Evolutionary conservation across 208 protist genomes (phyloP), one percentile per base, ranked within the genome.

Genomic region (Crithidia bombi): DNA sequence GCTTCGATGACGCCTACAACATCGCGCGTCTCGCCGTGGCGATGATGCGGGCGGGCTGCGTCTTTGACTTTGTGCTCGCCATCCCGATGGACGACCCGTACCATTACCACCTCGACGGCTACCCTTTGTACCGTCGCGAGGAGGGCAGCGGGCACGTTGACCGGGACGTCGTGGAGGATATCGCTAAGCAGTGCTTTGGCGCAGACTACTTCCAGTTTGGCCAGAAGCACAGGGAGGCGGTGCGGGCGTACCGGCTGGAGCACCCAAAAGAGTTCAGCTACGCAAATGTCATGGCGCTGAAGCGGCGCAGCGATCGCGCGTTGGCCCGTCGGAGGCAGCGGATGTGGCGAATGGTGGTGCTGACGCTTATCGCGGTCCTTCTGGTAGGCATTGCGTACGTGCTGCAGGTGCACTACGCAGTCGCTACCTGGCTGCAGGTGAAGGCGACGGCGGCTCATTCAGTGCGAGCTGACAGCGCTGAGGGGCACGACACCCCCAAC

Each of bases 1-100:
- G 94, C 55, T 94, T 96, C 67, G 94, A 97, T 65, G 94, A 97
- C 61, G 84, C 94, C 21, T 79, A 85, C 46, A 97, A 97, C 74
- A 97, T 97, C 57, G 91, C 94, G 2, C 91, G 94, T 0, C 78
- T 97, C 10, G 83, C 84, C 4, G 65, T 95, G 47, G 78, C 82
- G 30, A 92, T 96, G 91, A 93, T 94, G 89, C 61, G 74, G 36
- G 65, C 50, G 0, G 91, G 91, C 41, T 96, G 91, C 69, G 68
- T 94, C 21, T 87, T 96, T 65, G 83, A 96, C 78, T 96, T 90
- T 65, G 70, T 96, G 3, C 35, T 90, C 2, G 63, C 77, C 35
- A 88, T 96, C 52, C 86, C 89, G 9, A 56, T 96, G 23, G 80
- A 85, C 21, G 87, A 93, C 44, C 54, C 35, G 23, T 89, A 79